Conservation (phyloP, 108 stramenopile genomes). For the Cyclostephanos invisitatus region DNA sequence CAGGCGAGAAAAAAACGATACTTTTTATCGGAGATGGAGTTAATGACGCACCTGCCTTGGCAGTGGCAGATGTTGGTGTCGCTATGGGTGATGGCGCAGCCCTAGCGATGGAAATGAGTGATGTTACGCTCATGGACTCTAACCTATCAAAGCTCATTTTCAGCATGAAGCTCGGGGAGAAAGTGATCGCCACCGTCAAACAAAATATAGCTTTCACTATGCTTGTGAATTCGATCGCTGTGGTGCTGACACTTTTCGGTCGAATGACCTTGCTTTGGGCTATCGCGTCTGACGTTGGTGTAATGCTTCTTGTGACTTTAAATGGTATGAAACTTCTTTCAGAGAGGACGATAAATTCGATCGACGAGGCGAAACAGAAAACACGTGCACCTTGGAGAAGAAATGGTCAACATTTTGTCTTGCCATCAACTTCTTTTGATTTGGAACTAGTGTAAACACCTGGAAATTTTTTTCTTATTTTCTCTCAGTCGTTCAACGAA, state of each 20-base stretch:
- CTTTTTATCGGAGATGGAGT: constrained; percentile 93
- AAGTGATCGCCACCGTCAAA: constrained; percentile 74
- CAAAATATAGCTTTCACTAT: constrained; percentile 82
- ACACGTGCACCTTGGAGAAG: constrained; percentile 3
- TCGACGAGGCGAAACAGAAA: constrained; percentile 7
- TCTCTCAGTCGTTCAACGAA: too few species aligned
- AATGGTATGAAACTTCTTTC: constrained; percentile 89
- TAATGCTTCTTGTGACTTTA: constrained; percentile 84
- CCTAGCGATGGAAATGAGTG: constrained; percentile 93
- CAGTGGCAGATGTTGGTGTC: constrained; percentile 93
- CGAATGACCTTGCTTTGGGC: constrained; percentile 80
- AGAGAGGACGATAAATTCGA: constrained; percentile 17
- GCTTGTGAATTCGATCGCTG: constrained; percentile 63
- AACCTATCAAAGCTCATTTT: constrained; percentile 71
- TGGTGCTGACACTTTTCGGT: constrained; percentile 70
- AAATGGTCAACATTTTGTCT: constrained; percentile 11
- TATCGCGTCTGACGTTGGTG: constrained; percentile 84
- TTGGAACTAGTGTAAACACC: neutral
- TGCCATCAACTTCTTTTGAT: constrained; percentile 3
- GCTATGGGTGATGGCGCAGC: constrained; percentile 98
- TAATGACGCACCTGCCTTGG: constrained; percentile 94
- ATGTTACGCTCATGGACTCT: constrained; percentile 88
- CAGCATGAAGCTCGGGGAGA: constrained; percentile 72
- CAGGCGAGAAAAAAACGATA: constrained; percentile 18
- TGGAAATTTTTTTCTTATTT: neutral